Evolutionary conservation across 495 filamentous ascomycete genomes (phyloP), one percentile per base, ranked within the genome.

Genomic region (Lentithecium fluviatile): DNA sequence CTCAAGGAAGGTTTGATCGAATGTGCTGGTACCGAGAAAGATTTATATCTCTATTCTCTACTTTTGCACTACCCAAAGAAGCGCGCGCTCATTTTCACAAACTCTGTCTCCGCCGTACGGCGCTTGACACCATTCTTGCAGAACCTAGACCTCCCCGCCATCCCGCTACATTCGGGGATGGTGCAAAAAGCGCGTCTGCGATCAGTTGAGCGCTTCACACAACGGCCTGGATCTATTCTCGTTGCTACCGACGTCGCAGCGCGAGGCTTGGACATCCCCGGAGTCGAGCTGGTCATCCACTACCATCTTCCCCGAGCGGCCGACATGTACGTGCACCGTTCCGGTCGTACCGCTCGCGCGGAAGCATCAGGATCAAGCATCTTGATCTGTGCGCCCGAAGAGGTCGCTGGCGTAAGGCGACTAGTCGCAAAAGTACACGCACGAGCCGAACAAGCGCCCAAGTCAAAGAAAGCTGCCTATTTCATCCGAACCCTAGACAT

Each of bases 161-260:
- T 88, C 20, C 83, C 87, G 0, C 80, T 98, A 10, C 94, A 98
- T 72, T 96, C 91, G 0, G 86, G 88, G 63, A 97, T 98, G 94
- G 80, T 85, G 6, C 95, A 97, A 74, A 97, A 97, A 72, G 91
- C 94, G n/a, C 90, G 94, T 25, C 79, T 98, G 19, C 86, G 94
- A 45, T 93, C 90, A 13, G 79, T 98, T 8, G 94, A 98, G 69
- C 87, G 89, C 21, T 97, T 97, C 75, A 75, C 75, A 11, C 75
- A 83, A 15, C 74, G 83, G 21, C 70, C 76, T 12, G 77, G 82
- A 52, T 84, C 87, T 2, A 88, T 97, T 52, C 83, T 98, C 1
- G 81, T 98, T 11, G 93, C 95, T 1, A 97, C 94, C 2, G 94
- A 98, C 70, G 92, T 97, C 43, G 95, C 94, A 0, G 93, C 95